Evolutionary conservation across 257 asterid genomes (phyloP).

Genomic region (Plantago major): DNA sequence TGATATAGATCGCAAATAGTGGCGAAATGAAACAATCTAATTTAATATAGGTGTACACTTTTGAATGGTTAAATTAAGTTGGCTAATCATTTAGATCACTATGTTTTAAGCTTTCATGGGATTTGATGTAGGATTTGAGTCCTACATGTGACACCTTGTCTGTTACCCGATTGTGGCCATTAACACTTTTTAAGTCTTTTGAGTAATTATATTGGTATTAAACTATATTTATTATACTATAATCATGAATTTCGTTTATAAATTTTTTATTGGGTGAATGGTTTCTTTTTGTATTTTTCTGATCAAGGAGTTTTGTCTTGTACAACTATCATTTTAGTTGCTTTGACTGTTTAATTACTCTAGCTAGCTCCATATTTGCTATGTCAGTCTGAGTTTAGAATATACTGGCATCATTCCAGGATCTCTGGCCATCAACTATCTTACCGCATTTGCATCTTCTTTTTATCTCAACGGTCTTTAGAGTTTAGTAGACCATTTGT

Average conservation of each 20-base stretch:
- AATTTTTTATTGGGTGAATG: neutral
- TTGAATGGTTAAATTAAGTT: slow-evolving; percentile 10
- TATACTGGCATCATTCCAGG: neutral
- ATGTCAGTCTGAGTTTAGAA: neutral
- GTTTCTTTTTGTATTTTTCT: slow-evolving; percentile 17
- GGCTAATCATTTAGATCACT: slow-evolving; percentile 62
- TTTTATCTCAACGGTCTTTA: too few relatives aligned
- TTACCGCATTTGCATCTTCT: too few relatives aligned
- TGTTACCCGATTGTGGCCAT: slow-evolving; percentile 18
- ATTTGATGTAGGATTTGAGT: slow-evolving; percentile 51
- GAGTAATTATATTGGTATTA: neutral
- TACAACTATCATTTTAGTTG: neutral
- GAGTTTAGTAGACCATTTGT: too few relatives aligned
- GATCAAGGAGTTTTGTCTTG: slow-evolving; percentile 13
- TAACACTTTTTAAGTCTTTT: slow-evolving; percentile 18
- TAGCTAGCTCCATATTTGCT: neutral
- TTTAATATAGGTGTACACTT: too few relatives aligned
- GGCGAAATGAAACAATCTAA: too few relatives aligned
- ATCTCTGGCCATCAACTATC: neutral
- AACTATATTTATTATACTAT: too few relatives aligned
- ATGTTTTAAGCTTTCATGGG: slow-evolving; percentile 47
- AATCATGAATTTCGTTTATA: neutral
- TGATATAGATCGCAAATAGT: too few relatives aligned
- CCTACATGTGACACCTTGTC: slow-evolving; percentile 37
- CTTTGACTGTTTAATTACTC: neutral